Evolutionary conservation across 345 rosid genomes (phyloP), one percentile per base, ranked within the genome.

Genomic region (Theobroma cacao): DNA sequence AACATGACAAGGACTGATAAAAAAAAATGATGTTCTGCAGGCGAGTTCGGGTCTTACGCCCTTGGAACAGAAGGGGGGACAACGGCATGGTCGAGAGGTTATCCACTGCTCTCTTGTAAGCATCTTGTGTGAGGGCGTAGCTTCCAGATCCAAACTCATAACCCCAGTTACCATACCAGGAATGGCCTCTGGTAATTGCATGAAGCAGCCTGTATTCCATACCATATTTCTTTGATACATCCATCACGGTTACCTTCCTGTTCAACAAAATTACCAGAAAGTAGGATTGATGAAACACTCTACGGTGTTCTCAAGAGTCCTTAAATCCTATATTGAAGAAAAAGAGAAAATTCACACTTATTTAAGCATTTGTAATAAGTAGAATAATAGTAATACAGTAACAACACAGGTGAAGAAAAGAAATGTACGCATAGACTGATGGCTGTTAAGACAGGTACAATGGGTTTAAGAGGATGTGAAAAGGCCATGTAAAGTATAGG

Each of bases 101-200:
- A 34, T 83, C 76, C 0, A 86, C 80, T 0, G 93, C 93, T 79
- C 66, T 77, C 61, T 71, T 72, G 82, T 93, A 89, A 7, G 90
- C 86, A 24, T 90, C 91, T 2, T 53, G 53, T 1, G 89, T 90
- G 26, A 93, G 80, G 3, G 86, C 96, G 56, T 87, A 93, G 60
- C 93, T 88, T 60, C 96, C 94, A 34, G 87, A 78, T 43, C 81
- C 87, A 76, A 93, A 90, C 45, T 86, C 86, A 79, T 93, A 89
- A 1, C 91, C 94, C 96, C 96, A 91, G 24, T 84, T 78, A 36
- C 86, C 89, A 76, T 88, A 93, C 98, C 98, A 93, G 0, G 94
- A 85, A 70, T 80, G 83, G 9, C 96, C 94, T 28, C 72, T 77
- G 33, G 90, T 68, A 28, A 91, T 66, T 74, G 92, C 88, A 80